Evolutionary conservation across 257 asterid species (phyloP), one percentile per base, ranked within the genome.

Genomic region (Cinchona pubescens): DNA sequence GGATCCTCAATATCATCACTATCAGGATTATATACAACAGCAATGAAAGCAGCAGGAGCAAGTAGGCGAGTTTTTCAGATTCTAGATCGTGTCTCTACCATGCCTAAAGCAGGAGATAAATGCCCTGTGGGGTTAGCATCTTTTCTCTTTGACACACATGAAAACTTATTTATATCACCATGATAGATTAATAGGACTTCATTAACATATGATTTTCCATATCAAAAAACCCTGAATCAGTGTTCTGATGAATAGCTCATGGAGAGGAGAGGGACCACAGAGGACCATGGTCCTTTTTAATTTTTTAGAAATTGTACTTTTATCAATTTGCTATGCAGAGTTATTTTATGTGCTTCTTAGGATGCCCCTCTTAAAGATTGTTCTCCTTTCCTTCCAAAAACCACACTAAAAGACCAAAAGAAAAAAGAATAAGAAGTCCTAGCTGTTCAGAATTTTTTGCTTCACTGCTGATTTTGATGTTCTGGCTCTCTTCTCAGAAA

Each of bases 31-130:
- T 90, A 92, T 78, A 90, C 96, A 27, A 82, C 78, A 25, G 85
- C 92, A 67, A 92, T 92, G 97, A 92, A 90, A 89, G 96, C 97
- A 67, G 97, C 97, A 64, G 96, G 97, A 79, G 96, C 97, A 53
- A 92, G 96, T 82, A 88, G 96, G 84, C 80, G 97, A 73, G 97
- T 92, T 83, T 90, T 90, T 80, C 96, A 90, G 83, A 86, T 92
- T 75, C 72, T 92, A 56, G 97, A 92, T 74, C 93, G 93, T 46
- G 86, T 73, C 75, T 89, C 96, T 27, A 59, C 89, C 83, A 89
- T 92, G 92, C 89, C 92, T 53, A 79, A 82, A 81, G 69, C 96
- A 32, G 96, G 96, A 80, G 79, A 86, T 72, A 88, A 82, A 79
- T 84, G 94, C 69, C 96, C 98, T 4, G 58, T 84, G 69, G 96